phyloP scores from a whole-genome alignment of 805 yeast species.

The Zygosaccharomyces pseudorouxii region DNA sequence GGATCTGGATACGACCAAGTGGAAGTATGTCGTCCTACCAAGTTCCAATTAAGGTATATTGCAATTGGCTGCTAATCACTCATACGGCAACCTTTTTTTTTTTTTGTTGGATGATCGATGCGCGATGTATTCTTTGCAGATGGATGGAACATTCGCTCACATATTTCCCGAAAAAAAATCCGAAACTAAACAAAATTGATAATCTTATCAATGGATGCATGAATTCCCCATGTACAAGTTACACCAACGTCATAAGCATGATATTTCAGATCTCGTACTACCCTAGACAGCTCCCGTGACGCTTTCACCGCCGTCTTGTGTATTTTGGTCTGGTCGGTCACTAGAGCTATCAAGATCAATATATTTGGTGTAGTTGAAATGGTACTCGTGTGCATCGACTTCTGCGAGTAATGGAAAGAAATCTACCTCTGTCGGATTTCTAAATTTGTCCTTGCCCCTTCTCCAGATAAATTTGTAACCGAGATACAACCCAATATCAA shows the following conservation, averaged over 20 bases:
- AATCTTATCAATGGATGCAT: too few relatives aligned
- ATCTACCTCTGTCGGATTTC: constrained; percentile 47
- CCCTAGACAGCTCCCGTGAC: not conserved
- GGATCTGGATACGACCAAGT: too few relatives aligned
- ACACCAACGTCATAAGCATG: not conserved
- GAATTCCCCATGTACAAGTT: too few relatives aligned
- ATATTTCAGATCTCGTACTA: not conserved
- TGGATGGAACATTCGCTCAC: not conserved
- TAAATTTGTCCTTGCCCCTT: constrained; percentile 44
- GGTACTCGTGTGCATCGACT: constrained; percentile 53
- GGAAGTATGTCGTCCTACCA: not conserved
- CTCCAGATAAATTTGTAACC: constrained; percentile 46
- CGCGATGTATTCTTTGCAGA: not conserved
- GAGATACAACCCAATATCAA: constrained; percentile 44
- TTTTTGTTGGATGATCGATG: not conserved
- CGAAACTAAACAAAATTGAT: not conserved
- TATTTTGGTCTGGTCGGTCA: not conserved
- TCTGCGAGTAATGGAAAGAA: constrained; percentile 50
- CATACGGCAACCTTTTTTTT: not conserved
- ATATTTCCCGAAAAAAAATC: not conserved
- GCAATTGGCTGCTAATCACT: not conserved
- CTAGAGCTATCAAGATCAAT: not conserved
- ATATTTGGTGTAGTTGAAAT: not conserved
- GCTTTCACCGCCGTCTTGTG: not conserved
- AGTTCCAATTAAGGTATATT: not conserved